These are phyloP conservation scores for Macadamia integrifolia DNA, from an alignment of 164 flowering plant genomes.

Conservation along the genomic window DNA sequence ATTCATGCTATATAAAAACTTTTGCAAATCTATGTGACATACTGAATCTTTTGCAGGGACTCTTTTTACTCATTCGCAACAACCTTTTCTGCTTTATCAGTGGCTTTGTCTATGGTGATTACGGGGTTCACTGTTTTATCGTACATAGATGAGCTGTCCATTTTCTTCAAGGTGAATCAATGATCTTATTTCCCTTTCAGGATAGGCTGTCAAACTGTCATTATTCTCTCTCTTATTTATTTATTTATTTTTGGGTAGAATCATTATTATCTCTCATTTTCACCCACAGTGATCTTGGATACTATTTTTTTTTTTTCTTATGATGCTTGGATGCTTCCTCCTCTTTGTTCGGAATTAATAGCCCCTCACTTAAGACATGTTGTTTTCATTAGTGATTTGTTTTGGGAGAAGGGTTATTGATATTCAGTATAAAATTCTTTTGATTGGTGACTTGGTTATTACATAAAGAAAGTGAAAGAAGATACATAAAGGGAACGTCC, in stretches of 20 bases:
- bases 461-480: too few species aligned
- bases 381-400: too few species aligned
- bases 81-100: slow-evolving; percentile 35
- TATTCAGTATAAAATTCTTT: too few species aligned
- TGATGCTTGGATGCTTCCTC: slow-evolving; percentile 4
- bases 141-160: slow-evolving; percentile 51
- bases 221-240: too few species aligned
- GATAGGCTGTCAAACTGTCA: not conserved
- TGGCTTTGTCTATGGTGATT: slow-evolving; percentile 35
- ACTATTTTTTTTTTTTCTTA: slow-evolving; percentile 2
- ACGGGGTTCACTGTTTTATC: slow-evolving; percentile 31
- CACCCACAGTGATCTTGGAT: not conserved
- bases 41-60: slow-evolving; percentile 49
- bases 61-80: slow-evolving; percentile 46
- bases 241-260: too few species aligned
- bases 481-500: too few species aligned
- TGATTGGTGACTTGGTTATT: too few species aligned
- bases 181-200: slow-evolving; percentile 3
- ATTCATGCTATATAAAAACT: not conserved
- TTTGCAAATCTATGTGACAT: not conserved
- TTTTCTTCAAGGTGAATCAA: slow-evolving; percentile 51
- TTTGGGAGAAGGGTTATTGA: too few species aligned
- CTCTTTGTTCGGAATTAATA: not conserved
- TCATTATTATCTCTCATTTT: too few species aligned
- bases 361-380: not conserved